Conservation (phyloP, 202 grass and related monocot genomes). For the Elaeis oleifera region DNA sequence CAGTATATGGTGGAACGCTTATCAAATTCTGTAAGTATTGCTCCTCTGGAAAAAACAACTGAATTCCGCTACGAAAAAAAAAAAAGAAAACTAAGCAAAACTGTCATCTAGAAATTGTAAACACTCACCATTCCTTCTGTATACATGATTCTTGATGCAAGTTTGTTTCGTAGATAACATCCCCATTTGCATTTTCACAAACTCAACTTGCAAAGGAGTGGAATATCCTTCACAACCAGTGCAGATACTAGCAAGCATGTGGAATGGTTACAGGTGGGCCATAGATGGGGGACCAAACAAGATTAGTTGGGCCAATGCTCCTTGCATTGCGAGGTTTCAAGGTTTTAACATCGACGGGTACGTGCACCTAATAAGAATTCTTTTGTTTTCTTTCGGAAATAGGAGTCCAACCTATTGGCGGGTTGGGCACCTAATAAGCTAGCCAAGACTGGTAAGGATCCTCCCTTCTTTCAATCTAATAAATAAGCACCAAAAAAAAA, state of each 20-base stretch:
- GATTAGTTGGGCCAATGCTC: slow-evolving; percentile 42
- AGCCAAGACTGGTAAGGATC: too few species aligned
- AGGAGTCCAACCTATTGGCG: too few species aligned
- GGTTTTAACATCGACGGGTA: slow-evolving; percentile 34
- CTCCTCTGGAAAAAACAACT: too few species aligned
- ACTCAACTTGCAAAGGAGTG: slow-evolving; percentile 28
- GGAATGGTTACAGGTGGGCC: slow-evolving; percentile 58
- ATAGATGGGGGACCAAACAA: slow-evolving; percentile 37
- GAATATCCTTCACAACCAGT: slow-evolving; percentile 43
- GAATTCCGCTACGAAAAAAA: too few species aligned
- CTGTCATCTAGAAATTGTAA: too few species aligned
- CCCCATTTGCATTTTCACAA: slow-evolving; percentile 42
- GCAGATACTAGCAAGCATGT: slow-evolving; percentile 42
- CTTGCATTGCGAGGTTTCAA: slow-evolving; percentile 35
- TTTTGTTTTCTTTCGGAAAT: too few species aligned
- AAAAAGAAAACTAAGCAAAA: too few species aligned
- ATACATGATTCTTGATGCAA: slow-evolving; percentile 2
- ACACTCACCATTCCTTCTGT: too few species aligned
- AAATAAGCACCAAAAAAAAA: too few species aligned
- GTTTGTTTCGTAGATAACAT: slow-evolving; percentile 43
- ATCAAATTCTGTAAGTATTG: slow-evolving; percentile 41
- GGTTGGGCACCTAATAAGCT: too few species aligned
- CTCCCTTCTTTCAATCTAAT: too few species aligned
- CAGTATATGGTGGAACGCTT: slow-evolving; percentile 60
- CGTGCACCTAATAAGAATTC: slow-evolving; percentile 14